Base-by-base conservation (phyloP, 805 yeast genomes). In the Ogataea nakhonphanomensis region DNA sequence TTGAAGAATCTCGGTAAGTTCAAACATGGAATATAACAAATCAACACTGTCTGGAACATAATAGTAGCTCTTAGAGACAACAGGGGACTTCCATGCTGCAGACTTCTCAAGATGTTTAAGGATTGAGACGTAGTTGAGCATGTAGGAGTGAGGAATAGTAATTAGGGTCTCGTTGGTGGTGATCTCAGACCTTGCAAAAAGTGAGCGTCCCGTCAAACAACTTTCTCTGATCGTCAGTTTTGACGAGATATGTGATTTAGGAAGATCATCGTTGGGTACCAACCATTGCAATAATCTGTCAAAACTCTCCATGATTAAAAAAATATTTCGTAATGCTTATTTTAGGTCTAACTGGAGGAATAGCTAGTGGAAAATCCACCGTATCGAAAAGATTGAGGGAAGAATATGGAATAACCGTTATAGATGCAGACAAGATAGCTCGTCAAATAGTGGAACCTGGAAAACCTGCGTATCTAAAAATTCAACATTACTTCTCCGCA, bases 341-440 rank as follows among this genome's bases (percentile, higher is more conserved):
- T 24, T 74, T 93, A 5, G 99, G 99, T 1, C 73, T 93, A n/a
- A 93, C 99, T 0, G 99, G 99, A 2, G 96, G 97, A 1, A 93
- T 93, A 35, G 96, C 96, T 5, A 75, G 93, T n/a, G 99, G 99
- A 3, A 93, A 93, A 56, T 83, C 95, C 13, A 91, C 98, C 0
- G 97, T 86, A 0, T 86, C 96, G 0, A 56, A 65, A 12, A 61
- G 74, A 25, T 64, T 93, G 8, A 46, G 60, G 4, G 73, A 76
- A 8, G 63, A 76, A 8, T 72, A 80, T 54, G 56, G 67, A 2
- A 44, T 84, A 5, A 72, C 83, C 0, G 62, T 93, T 1, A 72
- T 93, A 1, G 99, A 93, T 65, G 98, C 99, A 1, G 99, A 93
- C 60, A 60, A 76, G 35, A 82, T 95, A 31, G 98, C 99, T 0